These are phyloP conservation scores for Leccinum imitatum DNA, from an alignment of 768 basidiomycete genomes.

Conservation along the genomic window DNA sequence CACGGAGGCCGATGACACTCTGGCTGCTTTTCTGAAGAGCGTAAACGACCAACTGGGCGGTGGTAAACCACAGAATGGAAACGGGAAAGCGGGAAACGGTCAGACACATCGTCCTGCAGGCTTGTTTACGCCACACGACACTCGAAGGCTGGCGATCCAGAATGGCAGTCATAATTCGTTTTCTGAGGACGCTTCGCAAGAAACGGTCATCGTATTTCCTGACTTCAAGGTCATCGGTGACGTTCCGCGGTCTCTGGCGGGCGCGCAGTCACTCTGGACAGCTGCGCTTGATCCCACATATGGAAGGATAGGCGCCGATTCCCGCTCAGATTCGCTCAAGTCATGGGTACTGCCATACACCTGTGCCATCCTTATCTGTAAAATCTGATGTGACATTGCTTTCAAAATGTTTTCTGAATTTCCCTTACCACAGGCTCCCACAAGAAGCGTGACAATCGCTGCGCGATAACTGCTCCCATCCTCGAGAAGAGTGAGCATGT, in stretches of 20 bases:
- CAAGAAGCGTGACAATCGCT: constrained; percentile 89
- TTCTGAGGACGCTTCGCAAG: constrained; percentile 53
- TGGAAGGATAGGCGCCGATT: constrained; percentile 44
- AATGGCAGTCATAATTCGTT: constrained; percentile 83
- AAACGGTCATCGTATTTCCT: constrained; percentile 87
- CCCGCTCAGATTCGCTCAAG: constrained; percentile 49
- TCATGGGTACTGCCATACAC: constrained; percentile 88
- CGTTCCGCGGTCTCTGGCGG: constrained; percentile 56
- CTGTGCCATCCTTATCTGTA: constrained; percentile 86
- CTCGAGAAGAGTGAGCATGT: constrained; percentile 64
- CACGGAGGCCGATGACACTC: no score
- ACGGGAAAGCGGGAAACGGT: constrained; percentile 4
- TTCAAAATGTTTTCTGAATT: background rate
- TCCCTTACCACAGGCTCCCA: constrained; percentile 72
- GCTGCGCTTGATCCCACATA: constrained; percentile 59
- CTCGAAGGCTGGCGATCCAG: constrained; percentile 63
- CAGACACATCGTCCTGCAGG: constrained; percentile 38
- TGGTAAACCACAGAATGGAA: background rate
- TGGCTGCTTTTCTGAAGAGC: no score
- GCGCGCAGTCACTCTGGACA: constrained; percentile 71
- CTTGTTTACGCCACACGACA: constrained; percentile 56
- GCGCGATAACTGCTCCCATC: constrained; percentile 82
- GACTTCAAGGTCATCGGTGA: constrained; percentile 85
- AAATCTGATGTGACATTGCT: constrained; percentile 24
- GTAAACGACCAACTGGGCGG: no score